Evolutionary conservation across 2,329 filamentous ascomycete genomes (phyloP).

Genomic region (Xylariaceae sp.): DNA sequence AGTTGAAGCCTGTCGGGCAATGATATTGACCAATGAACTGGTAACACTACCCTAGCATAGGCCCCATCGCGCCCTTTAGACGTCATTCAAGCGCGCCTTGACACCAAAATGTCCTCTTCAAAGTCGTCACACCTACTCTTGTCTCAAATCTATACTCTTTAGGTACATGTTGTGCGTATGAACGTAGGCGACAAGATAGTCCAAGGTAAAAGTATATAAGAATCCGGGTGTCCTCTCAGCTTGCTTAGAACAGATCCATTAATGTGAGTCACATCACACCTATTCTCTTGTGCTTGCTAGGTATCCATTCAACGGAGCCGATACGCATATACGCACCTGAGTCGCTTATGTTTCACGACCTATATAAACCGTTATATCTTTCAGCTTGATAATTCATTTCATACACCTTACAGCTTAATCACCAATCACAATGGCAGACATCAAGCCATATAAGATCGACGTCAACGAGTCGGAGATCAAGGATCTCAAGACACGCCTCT

Average conservation of each 20-base stretch:
- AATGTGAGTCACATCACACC: background rate
- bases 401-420: background rate
- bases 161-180: no score
- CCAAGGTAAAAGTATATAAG: slow-evolving; percentile 4
- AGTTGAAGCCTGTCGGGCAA: background rate
- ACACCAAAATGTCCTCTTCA: no score
- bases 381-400: background rate
- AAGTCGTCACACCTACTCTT: background rate
- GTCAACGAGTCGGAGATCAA: slow-evolving; percentile 43
- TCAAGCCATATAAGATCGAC: slow-evolving; percentile 45
- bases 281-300: background rate
- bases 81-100: slow-evolving; percentile 16
- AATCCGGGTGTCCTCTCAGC: background rate
- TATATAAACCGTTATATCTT: background rate
- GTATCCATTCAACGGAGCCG: slow-evolving; percentile 6
- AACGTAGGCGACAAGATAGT: background rate
- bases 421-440: slow-evolving; percentile 38
- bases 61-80: slow-evolving; percentile 17
- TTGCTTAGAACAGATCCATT: background rate
- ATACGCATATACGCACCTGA: background rate
- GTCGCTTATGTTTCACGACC: background rate
- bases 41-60: background rate
- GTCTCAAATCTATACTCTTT: no score
- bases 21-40: slow-evolving; percentile 1
- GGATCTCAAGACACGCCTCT: slow-evolving; percentile 45